These are phyloP conservation scores for Erythrobasidium hasegawianum DNA, from an alignment of 1,284 basidiomycete genomes.

Conservation along the genomic window DNA sequence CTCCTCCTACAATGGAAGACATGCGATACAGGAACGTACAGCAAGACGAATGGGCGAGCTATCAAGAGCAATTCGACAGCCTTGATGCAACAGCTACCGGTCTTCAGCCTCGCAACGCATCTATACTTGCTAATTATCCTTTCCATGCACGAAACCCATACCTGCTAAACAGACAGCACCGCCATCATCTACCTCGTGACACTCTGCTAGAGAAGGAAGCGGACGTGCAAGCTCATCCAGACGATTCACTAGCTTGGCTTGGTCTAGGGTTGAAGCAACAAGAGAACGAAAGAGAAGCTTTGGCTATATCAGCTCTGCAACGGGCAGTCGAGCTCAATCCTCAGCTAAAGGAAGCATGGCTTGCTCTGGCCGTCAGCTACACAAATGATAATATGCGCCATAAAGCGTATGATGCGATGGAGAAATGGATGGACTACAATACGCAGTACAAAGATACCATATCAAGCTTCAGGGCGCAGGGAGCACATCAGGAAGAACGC, in stretches of 20 bases:
- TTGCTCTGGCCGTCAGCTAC: slow-evolving; percentile 85
- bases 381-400: slow-evolving; percentile 82
- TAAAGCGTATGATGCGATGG: slow-evolving; percentile 69
- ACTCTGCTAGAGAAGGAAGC: slow-evolving; percentile 76
- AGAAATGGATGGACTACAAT: slow-evolving; percentile 70
- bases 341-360: slow-evolving; percentile 71
- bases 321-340: slow-evolving; percentile 79
- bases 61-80: slow-evolving; percentile 79
- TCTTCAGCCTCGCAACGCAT: slow-evolving; percentile 43
- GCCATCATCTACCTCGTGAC: slow-evolving; percentile 35
- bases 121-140: slow-evolving; percentile 39
- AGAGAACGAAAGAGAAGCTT: slow-evolving; percentile 91
- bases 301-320: slow-evolving; percentile 80
- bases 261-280: slow-evolving; percentile 95
- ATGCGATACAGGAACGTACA: slow-evolving; percentile 43
- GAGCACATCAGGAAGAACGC: not conserved
- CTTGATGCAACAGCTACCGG: slow-evolving; percentile 67
- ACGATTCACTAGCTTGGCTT: slow-evolving; percentile 75
- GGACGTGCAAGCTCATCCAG: slow-evolving; percentile 72
- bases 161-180: slow-evolving; percentile 18
- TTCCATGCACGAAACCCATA: slow-evolving; percentile 34
- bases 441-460: slow-evolving; percentile 58
- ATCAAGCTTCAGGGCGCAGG: slow-evolving; percentile 51
- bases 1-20: slow-evolving; percentile 36
- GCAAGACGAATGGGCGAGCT: slow-evolving; percentile 58